phyloP scores from a whole-genome alignment of 1,139 yeast species.

The Tardiomyces blankii region DNA sequence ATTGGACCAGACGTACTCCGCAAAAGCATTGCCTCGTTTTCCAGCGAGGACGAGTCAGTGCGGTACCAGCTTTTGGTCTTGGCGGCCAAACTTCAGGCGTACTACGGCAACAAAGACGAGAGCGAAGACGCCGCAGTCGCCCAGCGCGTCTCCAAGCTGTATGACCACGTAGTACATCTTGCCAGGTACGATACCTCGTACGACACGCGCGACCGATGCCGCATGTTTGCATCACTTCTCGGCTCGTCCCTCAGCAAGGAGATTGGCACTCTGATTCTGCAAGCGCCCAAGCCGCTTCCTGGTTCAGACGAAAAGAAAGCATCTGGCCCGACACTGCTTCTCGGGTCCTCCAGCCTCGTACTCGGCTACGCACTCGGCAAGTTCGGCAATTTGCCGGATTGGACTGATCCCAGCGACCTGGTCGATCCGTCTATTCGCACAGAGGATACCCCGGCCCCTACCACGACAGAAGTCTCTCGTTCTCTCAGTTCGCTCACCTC shows the following conservation, averaged over 20 bases:
- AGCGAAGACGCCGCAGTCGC: slow-evolving; percentile 17
- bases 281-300: slow-evolving; percentile 63
- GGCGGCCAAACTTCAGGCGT: slow-evolving; percentile 62
- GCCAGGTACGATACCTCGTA: slow-evolving; percentile 65
- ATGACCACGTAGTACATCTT: slow-evolving; percentile 45
- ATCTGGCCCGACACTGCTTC: slow-evolving; percentile 25
- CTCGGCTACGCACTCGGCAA: slow-evolving; percentile 25
- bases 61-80: slow-evolving; percentile 62
- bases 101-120: slow-evolving; percentile 27
- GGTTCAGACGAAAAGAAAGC: background rate
- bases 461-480: background rate
- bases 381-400: slow-evolving; percentile 19
- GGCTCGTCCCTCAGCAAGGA: slow-evolving; percentile 31
- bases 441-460: slow-evolving; percentile 9
- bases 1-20: slow-evolving; percentile 76
- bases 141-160: slow-evolving; percentile 45
- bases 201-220: slow-evolving; percentile 78
- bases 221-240: slow-evolving; percentile 51
- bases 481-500: background rate
- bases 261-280: slow-evolving; percentile 66
- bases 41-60: slow-evolving; percentile 46
- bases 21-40: slow-evolving; percentile 42
- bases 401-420: slow-evolving; percentile 14
- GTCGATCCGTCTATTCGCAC: slow-evolving; percentile 22
- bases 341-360: slow-evolving; percentile 25